Percentiles rank a stretch among this genome's conserved stretches.
phyloP scores from a whole-genome alignment of 805 yeast species.

The Wickerhamiella alocasiicola region DNA sequence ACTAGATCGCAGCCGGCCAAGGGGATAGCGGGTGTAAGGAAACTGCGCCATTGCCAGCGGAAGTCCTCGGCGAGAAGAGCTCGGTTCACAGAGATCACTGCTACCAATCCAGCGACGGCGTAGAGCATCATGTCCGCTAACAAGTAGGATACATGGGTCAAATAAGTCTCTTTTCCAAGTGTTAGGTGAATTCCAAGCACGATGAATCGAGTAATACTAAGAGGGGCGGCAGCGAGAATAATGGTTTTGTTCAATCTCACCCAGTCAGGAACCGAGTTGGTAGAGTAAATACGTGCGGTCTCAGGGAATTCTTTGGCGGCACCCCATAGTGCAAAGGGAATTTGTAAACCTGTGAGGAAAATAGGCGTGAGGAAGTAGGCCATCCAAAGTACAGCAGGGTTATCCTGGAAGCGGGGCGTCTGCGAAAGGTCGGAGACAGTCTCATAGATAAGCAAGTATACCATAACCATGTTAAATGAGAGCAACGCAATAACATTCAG shows the following conservation, averaged over 20 bases:
- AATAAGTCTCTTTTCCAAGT: constrained; percentile 12
- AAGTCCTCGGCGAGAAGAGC: constrained; percentile 23
- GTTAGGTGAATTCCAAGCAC: constrained; percentile 13
- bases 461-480: constrained; percentile 16
- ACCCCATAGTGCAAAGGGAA: constrained; percentile 20
- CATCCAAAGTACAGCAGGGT: constrained; percentile 11
- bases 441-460: constrained; percentile 5
- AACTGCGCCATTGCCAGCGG: constrained; percentile 26
- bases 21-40: constrained; percentile 23
- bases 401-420: not conserved
- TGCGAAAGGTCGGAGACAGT: not conserved
- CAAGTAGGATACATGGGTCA: constrained; percentile 15
- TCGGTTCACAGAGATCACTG: constrained; percentile 23
- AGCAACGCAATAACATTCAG: constrained; percentile 17
- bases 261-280: constrained; percentile 22
- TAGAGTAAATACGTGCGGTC: constrained; percentile 22
- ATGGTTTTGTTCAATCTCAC: constrained; percentile 22
- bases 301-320: constrained; percentile 18
- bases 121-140: constrained; percentile 17
- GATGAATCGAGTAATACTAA: constrained; percentile 13
- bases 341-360: constrained; percentile 15
- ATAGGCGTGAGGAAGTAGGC: constrained; percentile 3
- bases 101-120: constrained; percentile 18
- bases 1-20: constrained; percentile 14
- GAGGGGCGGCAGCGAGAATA: constrained; percentile 18